phyloP scores from a whole-genome alignment of 192 early-diverging fungal species.

The Gaertneriomyces sp. region DNA sequence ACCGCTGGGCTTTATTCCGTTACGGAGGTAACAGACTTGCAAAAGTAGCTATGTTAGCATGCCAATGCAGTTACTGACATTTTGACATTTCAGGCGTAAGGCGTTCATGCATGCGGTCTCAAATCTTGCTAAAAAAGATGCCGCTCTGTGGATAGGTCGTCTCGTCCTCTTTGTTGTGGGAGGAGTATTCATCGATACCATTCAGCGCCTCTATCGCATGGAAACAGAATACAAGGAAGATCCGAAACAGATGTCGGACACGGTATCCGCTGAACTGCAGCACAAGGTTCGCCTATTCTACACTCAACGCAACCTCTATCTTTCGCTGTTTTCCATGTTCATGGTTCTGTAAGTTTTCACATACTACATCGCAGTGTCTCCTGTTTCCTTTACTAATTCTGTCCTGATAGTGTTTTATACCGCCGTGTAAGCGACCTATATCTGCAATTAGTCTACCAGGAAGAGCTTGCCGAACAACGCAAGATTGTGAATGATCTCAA shows the following conservation, averaged over 20 bases:
- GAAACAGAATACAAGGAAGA: conserved; percentile 27
- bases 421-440: conserved; percentile 46
- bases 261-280: conserved; percentile 17
- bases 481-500: too few relatives aligned
- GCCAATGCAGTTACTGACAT: conserved; percentile 4
- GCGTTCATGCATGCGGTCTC: conserved; percentile 30
- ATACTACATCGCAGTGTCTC: neutral
- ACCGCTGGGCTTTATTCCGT: conserved; percentile 43
- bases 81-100: conserved; percentile 29
- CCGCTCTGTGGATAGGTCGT: conserved; percentile 38
- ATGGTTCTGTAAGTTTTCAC: conserved; percentile 42
- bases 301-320: conserved; percentile 49
- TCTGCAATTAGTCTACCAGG: conserved; percentile 32
- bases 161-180: conserved; percentile 42
- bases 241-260: neutral
- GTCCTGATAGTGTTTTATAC: conserved; percentile 34
- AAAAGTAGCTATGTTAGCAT: neutral
- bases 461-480: conserved; percentile 13
- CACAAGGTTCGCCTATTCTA: conserved; percentile 38
- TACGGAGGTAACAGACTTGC: conserved; percentile 20
- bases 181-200: conserved; percentile 45
- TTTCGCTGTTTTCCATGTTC: conserved; percentile 47
- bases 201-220: conserved; percentile 38
- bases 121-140: conserved; percentile 30
- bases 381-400: conserved; percentile 5